Percentiles rank a stretch among this genome's conserved stretches.
Conservation (phyloP, 1,284 basidiomycete genomes). For the Coniferiporia weirii region DNA sequence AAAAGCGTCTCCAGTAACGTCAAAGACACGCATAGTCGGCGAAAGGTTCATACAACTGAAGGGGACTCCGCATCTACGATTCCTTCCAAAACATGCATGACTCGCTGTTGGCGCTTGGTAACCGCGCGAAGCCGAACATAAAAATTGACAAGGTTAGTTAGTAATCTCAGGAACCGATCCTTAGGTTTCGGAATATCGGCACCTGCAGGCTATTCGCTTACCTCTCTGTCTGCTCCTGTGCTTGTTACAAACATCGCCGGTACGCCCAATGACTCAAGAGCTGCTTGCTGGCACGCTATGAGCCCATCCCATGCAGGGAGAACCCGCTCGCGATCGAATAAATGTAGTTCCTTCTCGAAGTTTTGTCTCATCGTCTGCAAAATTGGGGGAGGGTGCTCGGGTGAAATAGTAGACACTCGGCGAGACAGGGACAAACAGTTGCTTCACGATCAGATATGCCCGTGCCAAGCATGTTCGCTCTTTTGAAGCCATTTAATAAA, state of each 20-base stretch:
- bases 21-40: too few relatives aligned
- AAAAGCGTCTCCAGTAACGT: too few relatives aligned
- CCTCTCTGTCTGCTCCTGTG: constrained; percentile 48
- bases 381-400: constrained; percentile 7
- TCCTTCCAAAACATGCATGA: constrained; percentile 47
- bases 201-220: constrained; percentile 28
- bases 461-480: constrained; percentile 58
- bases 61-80: constrained; percentile 26
- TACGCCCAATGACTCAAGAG: constrained; percentile 53
- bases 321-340: constrained; percentile 60
- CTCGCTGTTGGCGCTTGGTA: constrained; percentile 39
- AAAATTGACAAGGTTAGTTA: neutral
- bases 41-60: neutral
- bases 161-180: neutral
- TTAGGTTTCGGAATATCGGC: neutral
- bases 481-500: constrained; percentile 24
- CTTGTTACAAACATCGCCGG: constrained; percentile 64
- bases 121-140: neutral
- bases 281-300: constrained; percentile 59
- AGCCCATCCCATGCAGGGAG: constrained; percentile 70
- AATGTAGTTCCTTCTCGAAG: constrained; percentile 56
- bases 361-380: constrained; percentile 53
- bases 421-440: constrained; percentile 41
- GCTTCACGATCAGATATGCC: constrained; percentile 64
- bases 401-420: constrained; percentile 4